These are phyloP conservation scores for Phaeophleospora eucalypticola DNA, from an alignment of 2,329 filamentous ascomycete genomes.

Conservation along the genomic window DNA sequence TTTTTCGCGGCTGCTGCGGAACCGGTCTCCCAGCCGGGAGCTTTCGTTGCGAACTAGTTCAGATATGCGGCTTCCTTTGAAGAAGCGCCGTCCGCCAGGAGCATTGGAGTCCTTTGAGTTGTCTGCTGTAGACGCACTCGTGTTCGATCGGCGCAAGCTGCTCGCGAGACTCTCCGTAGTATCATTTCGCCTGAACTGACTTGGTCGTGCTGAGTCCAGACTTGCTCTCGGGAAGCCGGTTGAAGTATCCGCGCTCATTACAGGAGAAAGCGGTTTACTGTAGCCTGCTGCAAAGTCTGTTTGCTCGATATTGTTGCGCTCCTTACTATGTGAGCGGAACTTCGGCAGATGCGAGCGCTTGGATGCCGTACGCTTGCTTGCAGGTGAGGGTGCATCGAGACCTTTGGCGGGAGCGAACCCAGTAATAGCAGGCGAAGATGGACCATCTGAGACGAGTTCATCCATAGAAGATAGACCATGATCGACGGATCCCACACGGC, in stretches of 20 bases:
- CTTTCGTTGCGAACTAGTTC: conserved; percentile 65
- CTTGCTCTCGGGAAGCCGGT: conserved; percentile 26
- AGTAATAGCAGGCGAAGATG: conserved; percentile 13
- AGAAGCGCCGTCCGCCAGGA: conserved; percentile 63
- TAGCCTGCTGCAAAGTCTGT: conserved; percentile 28
- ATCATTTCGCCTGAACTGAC: conserved; percentile 25
- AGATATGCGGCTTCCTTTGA: conserved; percentile 73
- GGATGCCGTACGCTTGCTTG: conserved; percentile 21
- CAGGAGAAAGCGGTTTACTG: conserved; percentile 11
- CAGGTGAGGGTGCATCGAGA: conserved; percentile 19
- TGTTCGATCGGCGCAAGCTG: conserved; percentile 33
- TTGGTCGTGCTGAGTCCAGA: conserved; percentile 36
- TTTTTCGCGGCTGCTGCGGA: conserved; percentile 54
- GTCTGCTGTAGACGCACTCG: conserved; percentile 9
- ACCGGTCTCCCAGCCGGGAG: conserved; percentile 57
- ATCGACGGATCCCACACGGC: conserved; percentile 14
- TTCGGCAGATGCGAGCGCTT: conserved; percentile 38
- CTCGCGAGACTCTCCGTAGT: conserved; percentile 48
- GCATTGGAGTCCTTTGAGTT: conserved; percentile 41
- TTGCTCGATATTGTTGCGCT: conserved; percentile 27
- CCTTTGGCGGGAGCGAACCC: conserved; percentile 28
- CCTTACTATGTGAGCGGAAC: conserved; percentile 39
- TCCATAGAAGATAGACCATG: conserved; percentile 14
- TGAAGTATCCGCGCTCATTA: conserved; percentile 11
- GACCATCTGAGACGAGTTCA: conserved; percentile 11